phyloP scores from a whole-genome alignment of 352 stramenopile species.

The Hyaloperonospora brassicae region DNA sequence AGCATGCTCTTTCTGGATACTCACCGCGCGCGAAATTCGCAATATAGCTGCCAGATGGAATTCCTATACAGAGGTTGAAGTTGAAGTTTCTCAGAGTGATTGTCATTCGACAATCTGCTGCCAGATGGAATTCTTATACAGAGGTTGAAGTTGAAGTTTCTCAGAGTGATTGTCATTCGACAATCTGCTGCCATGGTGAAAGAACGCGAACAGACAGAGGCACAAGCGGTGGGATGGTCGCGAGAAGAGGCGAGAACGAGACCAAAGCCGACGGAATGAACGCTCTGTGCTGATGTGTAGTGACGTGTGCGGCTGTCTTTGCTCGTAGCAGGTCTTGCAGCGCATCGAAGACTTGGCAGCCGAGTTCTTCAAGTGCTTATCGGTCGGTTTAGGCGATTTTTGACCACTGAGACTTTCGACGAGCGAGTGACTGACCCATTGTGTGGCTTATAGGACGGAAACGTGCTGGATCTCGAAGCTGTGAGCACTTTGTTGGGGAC shows the following conservation, averaged over 20 bases:
- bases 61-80: constrained; percentile 11
- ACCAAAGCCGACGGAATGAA: too few relatives aligned
- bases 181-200: constrained; percentile 15
- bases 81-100: constrained; percentile 31
- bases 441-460: constrained; percentile 29
- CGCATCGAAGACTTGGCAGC: constrained; percentile 50
- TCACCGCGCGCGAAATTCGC: too few relatives aligned
- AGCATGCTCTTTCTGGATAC: too few relatives aligned
- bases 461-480: constrained; percentile 46
- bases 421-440: not conserved
- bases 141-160: constrained; percentile 30
- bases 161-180: constrained; percentile 25
- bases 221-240: constrained; percentile 9
- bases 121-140: too few relatives aligned
- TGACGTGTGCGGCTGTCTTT: not conserved
- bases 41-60: too few relatives aligned
- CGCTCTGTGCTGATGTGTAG: too few relatives aligned
- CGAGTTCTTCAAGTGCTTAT: constrained; percentile 50
- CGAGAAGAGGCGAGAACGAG: constrained; percentile 57
- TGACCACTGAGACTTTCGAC: not conserved
- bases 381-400: constrained; percentile 17
- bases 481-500: constrained; percentile 19
- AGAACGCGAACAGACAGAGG: constrained; percentile 4
- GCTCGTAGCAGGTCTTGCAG: constrained; percentile 33
- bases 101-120: constrained; percentile 13